A percentile compares a stretch with the other conserved stretches of the same genome.
These are phyloP conservation scores for Zygoascus flipseniorum DNA, from an alignment of 805 yeast species.

Conservation along the genomic window DNA sequence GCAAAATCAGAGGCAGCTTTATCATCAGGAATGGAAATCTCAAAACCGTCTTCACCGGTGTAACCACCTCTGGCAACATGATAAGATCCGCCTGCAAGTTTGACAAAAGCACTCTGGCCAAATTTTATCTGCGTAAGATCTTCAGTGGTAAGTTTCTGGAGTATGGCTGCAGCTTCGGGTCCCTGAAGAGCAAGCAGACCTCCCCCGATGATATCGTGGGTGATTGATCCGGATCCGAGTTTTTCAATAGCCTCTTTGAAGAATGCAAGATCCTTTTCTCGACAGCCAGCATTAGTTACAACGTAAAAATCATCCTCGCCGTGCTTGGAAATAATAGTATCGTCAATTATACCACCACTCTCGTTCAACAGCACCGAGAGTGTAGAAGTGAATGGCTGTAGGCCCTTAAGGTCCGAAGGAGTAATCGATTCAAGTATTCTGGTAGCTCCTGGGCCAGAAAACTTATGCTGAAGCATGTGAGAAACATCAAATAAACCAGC, in stretches of 20 bases:
- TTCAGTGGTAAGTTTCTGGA: conserved; percentile 51
- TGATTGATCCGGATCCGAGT: conserved; percentile 28
- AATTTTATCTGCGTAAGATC: conserved; percentile 59
- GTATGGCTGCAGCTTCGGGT: conserved; percentile 63
- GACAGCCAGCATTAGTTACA: conserved; percentile 94
- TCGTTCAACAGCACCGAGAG: conserved; percentile 64
- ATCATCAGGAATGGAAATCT: conserved; percentile 62
- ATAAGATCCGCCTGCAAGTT: conserved; percentile 35
- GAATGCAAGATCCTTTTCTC: conserved; percentile 69
- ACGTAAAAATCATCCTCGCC: conserved; percentile 65
- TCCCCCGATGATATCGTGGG: conserved; percentile 40
- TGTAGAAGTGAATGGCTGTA: conserved; percentile 55
- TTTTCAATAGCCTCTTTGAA: conserved; percentile 42
- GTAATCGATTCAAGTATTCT: conserved; percentile 68
- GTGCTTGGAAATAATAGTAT: conserved; percentile 81
- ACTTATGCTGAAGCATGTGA: conserved; percentile 89
- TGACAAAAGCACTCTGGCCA: conserved; percentile 55
- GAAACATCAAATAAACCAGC: conserved; percentile 95
- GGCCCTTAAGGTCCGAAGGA: conserved; percentile 69
- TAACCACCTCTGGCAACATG: conserved; percentile 95
- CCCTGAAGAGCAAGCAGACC: conserved; percentile 89
- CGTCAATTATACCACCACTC: conserved; percentile 88
- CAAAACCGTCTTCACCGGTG: conserved; percentile 98
- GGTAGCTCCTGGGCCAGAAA: conserved; percentile 61
- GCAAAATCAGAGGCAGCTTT: conserved; percentile 52